These are phyloP conservation scores for Leucogyrophana mollusca DNA, from an alignment of 768 basidiomycete species.

Conservation along the genomic window DNA sequence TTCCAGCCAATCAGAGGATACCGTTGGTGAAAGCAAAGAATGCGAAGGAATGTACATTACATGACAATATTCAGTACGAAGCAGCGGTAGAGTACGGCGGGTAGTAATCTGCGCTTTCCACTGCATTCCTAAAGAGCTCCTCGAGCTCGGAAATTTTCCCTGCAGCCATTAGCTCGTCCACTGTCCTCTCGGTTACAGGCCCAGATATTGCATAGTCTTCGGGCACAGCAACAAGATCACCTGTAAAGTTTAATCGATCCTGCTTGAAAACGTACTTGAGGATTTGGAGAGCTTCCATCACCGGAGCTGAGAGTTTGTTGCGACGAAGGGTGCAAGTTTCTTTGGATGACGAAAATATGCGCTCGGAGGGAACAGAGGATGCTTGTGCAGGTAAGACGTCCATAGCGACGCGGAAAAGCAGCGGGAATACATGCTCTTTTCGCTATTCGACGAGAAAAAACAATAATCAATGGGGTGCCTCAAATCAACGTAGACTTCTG, in stretches of 20 bases:
- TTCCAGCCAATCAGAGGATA: no score
- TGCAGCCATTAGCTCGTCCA: background rate
- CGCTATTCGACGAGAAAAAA: background rate
- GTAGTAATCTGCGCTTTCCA: background rate
- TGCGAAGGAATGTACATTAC: no score
- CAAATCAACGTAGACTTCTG: no score
- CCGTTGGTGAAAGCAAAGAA: no score
- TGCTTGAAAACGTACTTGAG: constrained; percentile 28
- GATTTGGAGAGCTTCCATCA: constrained; percentile 18
- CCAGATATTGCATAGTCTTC: constrained; percentile 3
- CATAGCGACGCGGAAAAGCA: constrained; percentile 9
- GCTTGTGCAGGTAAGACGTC: constrained; percentile 18
- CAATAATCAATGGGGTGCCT: background rate
- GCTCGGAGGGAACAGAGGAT: constrained; percentile 19
- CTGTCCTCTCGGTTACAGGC: background rate
- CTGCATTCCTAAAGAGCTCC: no score
- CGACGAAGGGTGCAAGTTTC: constrained; percentile 2
- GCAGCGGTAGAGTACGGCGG: background rate
- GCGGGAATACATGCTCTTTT: background rate
- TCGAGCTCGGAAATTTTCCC: no score
- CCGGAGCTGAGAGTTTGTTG: background rate
- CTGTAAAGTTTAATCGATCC: constrained; percentile 20
- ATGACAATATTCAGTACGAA: background rate
- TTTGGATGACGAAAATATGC: constrained; percentile 18
- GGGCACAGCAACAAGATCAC: constrained; percentile 8